Evolutionary conservation across 805 yeast species (phyloP), one percentile per base, ranked within the genome.

Genomic region (Metschnikowia hibisci): DNA sequence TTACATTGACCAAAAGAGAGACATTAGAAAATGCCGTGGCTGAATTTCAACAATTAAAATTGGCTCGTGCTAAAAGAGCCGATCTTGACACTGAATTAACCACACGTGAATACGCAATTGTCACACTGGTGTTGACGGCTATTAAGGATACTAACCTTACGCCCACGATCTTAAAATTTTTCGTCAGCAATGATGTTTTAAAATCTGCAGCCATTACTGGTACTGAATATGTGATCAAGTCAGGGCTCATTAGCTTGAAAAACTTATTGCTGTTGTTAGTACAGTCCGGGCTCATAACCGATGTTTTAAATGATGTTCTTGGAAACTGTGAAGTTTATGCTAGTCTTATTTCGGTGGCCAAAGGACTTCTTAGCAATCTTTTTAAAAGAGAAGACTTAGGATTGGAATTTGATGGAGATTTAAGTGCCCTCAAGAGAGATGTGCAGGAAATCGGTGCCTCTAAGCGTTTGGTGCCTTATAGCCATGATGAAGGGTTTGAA

Each of bases 311-410:
- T 36, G 66, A 66, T 27, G 57, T 69, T 34, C 65, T 69, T 42
- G 50, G 63, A 34, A 69, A 69, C 51, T 69, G 74, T 58, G 43
- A 53, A 20, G 63, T 68, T 32, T 69, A 68, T 45, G 71, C 58
- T 27, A 51, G 58, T 13, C 54, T 69, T 32, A 58, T 67, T 51
- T 56, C 58, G 43, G 44, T 58, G 42, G 71, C 67, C 28, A 60
- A 58, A 49, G 43, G 47, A n/a, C 45, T 55, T 10, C 58, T 69
- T 35, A 18, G 35, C 12, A 29, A 15, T 18, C 32, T 46, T 6
- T 31, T 45, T 32, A 41, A 38, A 27, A 29, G 49, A n/a, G 48
- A 45, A 9, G 45, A 31, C 18, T 32, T 20, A 2, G 22, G 15
- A 4, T 15, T 34, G 13, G 38, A 34, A 2, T 40, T 28, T 8